These are phyloP conservation scores for Calonectria pseudoreteaudii DNA, from an alignment of 2,329 filamentous ascomycete species.

Conservation along the genomic window DNA sequence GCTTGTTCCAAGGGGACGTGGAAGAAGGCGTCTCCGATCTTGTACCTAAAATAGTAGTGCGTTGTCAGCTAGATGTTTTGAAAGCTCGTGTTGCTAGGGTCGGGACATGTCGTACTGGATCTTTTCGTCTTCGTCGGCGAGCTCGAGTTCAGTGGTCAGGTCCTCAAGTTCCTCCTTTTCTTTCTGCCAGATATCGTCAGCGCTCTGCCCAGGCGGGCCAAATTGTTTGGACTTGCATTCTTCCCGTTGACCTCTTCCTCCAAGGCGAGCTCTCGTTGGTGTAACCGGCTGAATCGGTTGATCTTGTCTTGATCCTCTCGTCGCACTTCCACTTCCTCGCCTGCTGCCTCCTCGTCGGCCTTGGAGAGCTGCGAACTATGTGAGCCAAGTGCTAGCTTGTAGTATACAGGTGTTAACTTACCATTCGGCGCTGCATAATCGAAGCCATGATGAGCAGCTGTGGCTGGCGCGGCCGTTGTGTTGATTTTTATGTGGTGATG, in stretches of 20 bases:
- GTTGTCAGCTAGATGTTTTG: not conserved
- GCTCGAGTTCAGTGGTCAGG: constrained; percentile 88
- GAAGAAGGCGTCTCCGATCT: constrained; percentile 96
- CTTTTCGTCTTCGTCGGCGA: constrained; percentile 94
- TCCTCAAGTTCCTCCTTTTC: constrained; percentile 99
- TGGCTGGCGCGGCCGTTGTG: constrained; percentile 29
- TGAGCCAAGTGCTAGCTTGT: constrained; percentile 21
- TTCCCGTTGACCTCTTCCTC: constrained; percentile 86
- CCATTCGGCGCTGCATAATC: constrained; percentile 72
- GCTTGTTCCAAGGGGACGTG: constrained; percentile 86
- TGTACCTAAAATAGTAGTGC: constrained; percentile 74
- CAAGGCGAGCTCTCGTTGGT: constrained; percentile 83
- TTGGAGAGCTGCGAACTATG: constrained; percentile 78
- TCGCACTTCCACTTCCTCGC: constrained; percentile 91
- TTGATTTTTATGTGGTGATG: constrained; percentile 28
- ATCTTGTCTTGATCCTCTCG: constrained; percentile 99
- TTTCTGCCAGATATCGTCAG: constrained; percentile 71
- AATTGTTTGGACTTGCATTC: constrained; percentile 68
- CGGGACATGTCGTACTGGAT: constrained; percentile 76
- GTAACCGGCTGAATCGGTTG: constrained; percentile 95
- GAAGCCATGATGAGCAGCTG: constrained; percentile 50
- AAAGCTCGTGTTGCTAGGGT: not conserved
- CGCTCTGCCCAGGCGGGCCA: not conserved
- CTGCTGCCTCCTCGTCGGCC: constrained; percentile 85
- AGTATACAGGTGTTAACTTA: constrained; percentile 43